Evolutionary conservation across 164 flowering plant genomes (phyloP), one percentile per base, ranked within the genome.

Genomic region (Piper betle): DNA sequence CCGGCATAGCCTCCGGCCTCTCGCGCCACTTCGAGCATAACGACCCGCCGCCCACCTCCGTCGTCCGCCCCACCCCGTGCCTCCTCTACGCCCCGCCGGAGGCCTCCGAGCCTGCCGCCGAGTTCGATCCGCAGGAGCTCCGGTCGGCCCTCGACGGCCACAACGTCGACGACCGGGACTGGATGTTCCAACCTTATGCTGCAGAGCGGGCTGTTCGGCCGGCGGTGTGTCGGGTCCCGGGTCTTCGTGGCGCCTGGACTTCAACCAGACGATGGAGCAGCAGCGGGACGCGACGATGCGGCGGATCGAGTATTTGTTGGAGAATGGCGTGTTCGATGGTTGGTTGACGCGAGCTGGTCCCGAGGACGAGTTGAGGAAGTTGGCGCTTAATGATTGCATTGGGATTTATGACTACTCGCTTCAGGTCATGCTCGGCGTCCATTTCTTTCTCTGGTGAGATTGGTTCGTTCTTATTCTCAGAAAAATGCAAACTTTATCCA

Each of bases 211-310:
- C 74, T 85, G n/a, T 94, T 91, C 65, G 73, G 79, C 63, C 95
- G 82, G 12, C 67, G 62, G 40, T 64, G 63, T 37, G 48, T 62
- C 16, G 97, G 91, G 3, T 86, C 83, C 6, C 72, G 69, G 67
- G 78, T 84, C 5, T 94, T 88, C 55, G 76, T 82, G n/a, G 65
- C 75, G n/a, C 86, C 96, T n/a, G 20, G 95, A 88, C 67, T 90
- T 77, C 66, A 93, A 88, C 60, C 95, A 84, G 73, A 66, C 89
- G 19, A 93, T 82, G 99, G 93, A 93, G 77, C 95, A 86, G 75
- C 99, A 90, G 75, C 71, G 95, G 66, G 97, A 84, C 79, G 70
- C 80, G 78, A 93, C 99, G 1, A 83, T 88, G 95, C 82, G 68
- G 80, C 69, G 97, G 62, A 78, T 93, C 61, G 66, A 3, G 60